These are phyloP conservation scores for Pyracantha coccinea DNA, from an alignment of 331 rosid genomes.

Conservation along the genomic window DNA sequence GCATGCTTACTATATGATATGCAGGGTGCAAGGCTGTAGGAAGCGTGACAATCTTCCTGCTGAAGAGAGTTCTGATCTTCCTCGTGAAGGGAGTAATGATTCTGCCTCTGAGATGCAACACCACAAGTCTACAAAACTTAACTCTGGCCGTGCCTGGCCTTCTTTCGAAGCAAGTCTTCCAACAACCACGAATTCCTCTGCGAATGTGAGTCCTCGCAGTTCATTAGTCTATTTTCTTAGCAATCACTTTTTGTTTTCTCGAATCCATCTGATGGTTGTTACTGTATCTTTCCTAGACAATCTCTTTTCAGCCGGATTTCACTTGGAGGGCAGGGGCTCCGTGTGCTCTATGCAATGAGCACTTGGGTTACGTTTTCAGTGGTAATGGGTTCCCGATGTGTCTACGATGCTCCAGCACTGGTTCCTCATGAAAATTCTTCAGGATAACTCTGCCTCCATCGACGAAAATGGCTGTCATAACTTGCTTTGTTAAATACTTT, in stretches of 20 bases:
- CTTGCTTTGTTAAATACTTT: not conserved
- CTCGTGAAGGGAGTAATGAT: not conserved
- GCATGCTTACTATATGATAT: not conserved
- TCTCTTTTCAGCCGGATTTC: not conserved
- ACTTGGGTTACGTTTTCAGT: not conserved
- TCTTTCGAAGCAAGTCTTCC: not conserved
- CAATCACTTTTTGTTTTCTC: not conserved
- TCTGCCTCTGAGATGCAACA: not conserved
- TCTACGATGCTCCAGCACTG: not conserved
- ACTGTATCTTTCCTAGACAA: not conserved
- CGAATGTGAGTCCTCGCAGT: not conserved
- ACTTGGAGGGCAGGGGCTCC: not conserved
- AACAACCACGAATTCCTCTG: not conserved
- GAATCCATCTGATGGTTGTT: not conserved
- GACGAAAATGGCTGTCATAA: not conserved
- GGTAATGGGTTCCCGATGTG: not conserved
- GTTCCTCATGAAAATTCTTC: not conserved
- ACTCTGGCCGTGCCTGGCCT: not conserved
- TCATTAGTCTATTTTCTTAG: not conserved
- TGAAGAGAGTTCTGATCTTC: not conserved
- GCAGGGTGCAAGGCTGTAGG: not conserved
- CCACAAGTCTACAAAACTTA: not conserved
- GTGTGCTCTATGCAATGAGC: not conserved
- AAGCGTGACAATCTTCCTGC: not conserved
- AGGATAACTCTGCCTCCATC: not conserved